Conservation (phyloP, 768 basidiomycete genomes). For the Suillus alpinus region DNA sequence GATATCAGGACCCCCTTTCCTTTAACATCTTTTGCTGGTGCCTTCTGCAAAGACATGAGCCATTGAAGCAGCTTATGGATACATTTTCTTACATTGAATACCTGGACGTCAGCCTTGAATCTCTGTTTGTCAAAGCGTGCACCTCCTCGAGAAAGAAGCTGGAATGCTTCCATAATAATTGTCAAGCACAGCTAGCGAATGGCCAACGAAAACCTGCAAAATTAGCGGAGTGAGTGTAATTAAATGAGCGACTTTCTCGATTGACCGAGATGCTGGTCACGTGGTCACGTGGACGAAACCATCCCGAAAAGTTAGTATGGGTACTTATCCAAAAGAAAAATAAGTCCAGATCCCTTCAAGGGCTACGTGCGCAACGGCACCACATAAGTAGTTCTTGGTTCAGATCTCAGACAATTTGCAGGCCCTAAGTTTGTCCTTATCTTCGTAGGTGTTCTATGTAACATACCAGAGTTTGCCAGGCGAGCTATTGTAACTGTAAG, state of each 20-base stretch:
- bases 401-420: not conserved
- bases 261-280: not conserved
- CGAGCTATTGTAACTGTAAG: not conserved
- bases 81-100: conserved; percentile 59
- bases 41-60: conserved; percentile 21
- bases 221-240: not conserved
- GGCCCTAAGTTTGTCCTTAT: not conserved
- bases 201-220: not conserved
- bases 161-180: conserved; percentile 77
- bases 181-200: not conserved
- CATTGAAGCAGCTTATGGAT: not conserved
- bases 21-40: conserved; percentile 20
- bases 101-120: conserved; percentile 64
- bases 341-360: not conserved
- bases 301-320: not conserved
- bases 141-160: conserved; percentile 84
- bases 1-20: conserved; percentile 19
- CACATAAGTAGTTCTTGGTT: not conserved
- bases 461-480: not conserved
- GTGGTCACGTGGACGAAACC: not conserved
- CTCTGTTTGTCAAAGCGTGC: conserved; percentile 74
- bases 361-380: not conserved
- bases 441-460: not conserved
- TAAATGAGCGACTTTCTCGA: not conserved
- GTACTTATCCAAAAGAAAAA: no score